Evolutionary conservation across 129 eudicot genomes (phyloP).

Genomic region (Scalesia atractyloides): DNA sequence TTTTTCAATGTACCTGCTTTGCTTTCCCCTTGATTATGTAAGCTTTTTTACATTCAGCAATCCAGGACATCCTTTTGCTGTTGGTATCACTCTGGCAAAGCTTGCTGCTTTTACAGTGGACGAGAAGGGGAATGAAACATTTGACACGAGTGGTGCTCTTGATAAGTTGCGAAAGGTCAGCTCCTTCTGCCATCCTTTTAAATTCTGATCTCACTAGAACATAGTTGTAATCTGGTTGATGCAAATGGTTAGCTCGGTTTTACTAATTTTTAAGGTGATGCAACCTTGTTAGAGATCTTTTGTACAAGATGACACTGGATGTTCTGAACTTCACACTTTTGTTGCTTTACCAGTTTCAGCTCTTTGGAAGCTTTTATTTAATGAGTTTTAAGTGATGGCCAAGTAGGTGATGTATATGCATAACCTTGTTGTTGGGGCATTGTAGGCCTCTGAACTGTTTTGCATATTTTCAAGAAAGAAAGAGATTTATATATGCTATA

Average conservation of each 20-base stretch:
- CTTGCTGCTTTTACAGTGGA: constrained; percentile 99
- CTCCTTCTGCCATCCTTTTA: constrained; percentile 19
- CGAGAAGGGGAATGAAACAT: constrained; percentile 96
- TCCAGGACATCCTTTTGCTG: constrained; percentile 90
- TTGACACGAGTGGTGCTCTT: constrained; percentile 97
- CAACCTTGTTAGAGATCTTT: constrained; percentile 7
- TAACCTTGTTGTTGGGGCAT: background rate
- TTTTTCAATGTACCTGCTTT: background rate
- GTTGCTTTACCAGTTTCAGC: constrained; percentile 10
- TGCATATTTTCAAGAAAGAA: constrained; percentile 1
- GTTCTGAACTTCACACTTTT: constrained; percentile 10
- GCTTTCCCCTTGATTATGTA: background rate
- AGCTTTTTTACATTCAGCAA: constrained; percentile 47
- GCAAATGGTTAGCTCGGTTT: background rate
- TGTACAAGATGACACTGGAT: constrained; percentile 5
- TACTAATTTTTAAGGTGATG: constrained; percentile 8
- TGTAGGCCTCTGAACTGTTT: background rate
- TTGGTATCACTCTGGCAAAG: constrained; percentile 93
- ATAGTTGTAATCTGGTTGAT: background rate
- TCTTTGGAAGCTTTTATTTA: constrained; percentile 7
- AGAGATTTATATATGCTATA: background rate
- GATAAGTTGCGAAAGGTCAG: constrained; percentile 92
- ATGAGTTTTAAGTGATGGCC: constrained; percentile 12
- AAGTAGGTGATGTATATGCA: constrained; percentile 8
- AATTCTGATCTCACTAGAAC: constrained; percentile 12